Base-by-base conservation (phyloP, 2,329 filamentous ascomycete species). In the Colletotrichum orchidophilum region DNA sequence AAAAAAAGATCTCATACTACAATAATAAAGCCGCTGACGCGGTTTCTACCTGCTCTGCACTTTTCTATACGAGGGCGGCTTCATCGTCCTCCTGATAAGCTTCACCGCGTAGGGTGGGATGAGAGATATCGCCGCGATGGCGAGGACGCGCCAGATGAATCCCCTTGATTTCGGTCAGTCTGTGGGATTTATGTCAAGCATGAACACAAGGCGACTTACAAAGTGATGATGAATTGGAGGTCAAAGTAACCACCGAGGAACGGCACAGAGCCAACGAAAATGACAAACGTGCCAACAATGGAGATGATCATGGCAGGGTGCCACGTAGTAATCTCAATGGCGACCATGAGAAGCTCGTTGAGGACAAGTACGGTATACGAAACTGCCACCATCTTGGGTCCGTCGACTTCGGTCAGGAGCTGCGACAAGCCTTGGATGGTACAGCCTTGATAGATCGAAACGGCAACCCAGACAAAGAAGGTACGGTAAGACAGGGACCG, bases 281-380 rank as follows among this genome's bases (percentile, higher is more conserved):
- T 80, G 31, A 92, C 80, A 54, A 93, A 92, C 0, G 96, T 99
- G 15, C 94, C 95, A 6, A 97, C 78, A 72, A 98, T 93, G 75
- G 88, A 92, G 62, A 94, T 84, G 65, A 97, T 92, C 95, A 98
- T 98, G 73, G 96, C 87, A 49, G 93, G 93, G 81, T 98, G 96
- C 96, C 96, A 99, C 0, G 96, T 99, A 3, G 94, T 97, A 76
- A 99, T 94, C 79, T 97, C 94, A 70, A 97, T 94, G 3, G 95
- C 96, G 2, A 98, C 96, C 97, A 99, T 99, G 76, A 97, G 89
- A 71, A 99, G 88, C 80, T 99, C 96, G 80, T 98, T 99, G 73
- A 98, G 85, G 5, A 99, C 91, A 2, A 99, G 89, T 0, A 95
- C 94, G 0, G 96, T 97, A 79, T 97, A 99, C 69, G 92, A 95